Base-by-base conservation (phyloP, 1,284 basidiomycete species). In the Heterobasidion irregulare region DNA sequence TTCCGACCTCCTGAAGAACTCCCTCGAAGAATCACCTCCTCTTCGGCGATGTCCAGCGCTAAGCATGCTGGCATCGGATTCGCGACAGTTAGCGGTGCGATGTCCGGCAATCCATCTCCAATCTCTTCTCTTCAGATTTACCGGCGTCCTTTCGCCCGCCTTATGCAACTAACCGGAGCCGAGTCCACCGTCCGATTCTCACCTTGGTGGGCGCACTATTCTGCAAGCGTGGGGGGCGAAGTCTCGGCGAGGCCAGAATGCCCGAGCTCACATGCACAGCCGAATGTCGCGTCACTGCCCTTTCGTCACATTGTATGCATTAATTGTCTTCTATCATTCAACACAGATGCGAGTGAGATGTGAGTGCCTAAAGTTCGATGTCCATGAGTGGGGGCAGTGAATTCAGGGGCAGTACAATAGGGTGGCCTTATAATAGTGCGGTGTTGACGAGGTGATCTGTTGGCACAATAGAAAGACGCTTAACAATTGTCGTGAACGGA, bases 391-490 rank as follows among this genome's bases (percentile, higher is more conserved):
- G 38, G 38, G 38, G n/a, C 38, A 41, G 12, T 12, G 4, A n/a
- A 41, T 41, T 8, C n/a, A 41, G n/a, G 33, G 16, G 19, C 35
- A 36, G 32, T 38, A 60, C 58, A 59, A 59, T 59, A 58, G 26
- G 38, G 15, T 6, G n/a, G 16, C 44, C 53, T 53, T 45, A 10
- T 46, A 54, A 51, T 53, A 45, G 32, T 47, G 53, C 52, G 7
- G 35, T 43, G 35, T 48, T 57, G n/a, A 62, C 58, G 32, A 53
- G 47, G 47, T 62, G 61, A 48, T 62, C 61, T 61, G 33, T 34
- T 53, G 53, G 50, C 43, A 53, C 58, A 45, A 59, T 48, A 52
- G 38, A 41, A 8, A 41, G n/a, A 10, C n/a, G 38, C 38, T 41
- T 6, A 8, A 41, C 38, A 41, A 41, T 41, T 41, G 38, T 41